phyloP scores from a whole-genome alignment of 1,284 basidiomycete genomes.

The Leccinum cinnamomeum region DNA sequence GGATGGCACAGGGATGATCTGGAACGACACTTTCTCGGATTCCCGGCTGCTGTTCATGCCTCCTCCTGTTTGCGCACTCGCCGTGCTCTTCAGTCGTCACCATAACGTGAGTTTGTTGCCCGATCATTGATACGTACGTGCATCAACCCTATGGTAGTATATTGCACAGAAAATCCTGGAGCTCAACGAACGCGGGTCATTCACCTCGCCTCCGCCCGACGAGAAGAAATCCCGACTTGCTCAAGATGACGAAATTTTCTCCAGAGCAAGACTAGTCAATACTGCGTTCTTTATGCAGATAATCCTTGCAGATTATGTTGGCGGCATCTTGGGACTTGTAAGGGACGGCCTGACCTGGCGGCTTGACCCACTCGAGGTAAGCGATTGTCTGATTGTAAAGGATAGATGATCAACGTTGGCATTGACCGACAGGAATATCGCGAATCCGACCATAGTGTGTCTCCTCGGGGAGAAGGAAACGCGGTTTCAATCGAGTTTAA shows the following conservation, averaged over 20 bases:
- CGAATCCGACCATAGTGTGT: constrained; percentile 24
- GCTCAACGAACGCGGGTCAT: constrained; percentile 64
- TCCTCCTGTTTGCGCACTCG: constrained; percentile 64
- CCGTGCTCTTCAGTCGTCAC: constrained; percentile 71
- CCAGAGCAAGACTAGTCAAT: constrained; percentile 73
- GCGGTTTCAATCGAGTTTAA: constrained; percentile 75
- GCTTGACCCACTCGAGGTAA: constrained; percentile 47
- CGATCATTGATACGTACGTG: not conserved
- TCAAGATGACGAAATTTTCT: constrained; percentile 77
- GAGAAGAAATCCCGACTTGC: constrained; percentile 34
- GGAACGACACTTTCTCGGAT: constrained; percentile 72
- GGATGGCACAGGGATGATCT: constrained; percentile 35
- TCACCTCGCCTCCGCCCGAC: constrained; percentile 23
- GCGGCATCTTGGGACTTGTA: constrained; percentile 50
- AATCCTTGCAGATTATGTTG: constrained; percentile 67
- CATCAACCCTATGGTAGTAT: constrained; percentile 45
- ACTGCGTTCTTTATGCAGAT: constrained; percentile 72
- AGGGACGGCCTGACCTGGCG: constrained; percentile 48
- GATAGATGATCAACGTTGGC: not conserved
- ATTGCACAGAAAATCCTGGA: constrained; percentile 67
- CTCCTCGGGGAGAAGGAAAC: constrained; percentile 71
- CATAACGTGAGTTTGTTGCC: constrained; percentile 56
- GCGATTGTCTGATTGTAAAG: constrained; percentile 6
- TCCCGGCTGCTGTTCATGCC: constrained; percentile 69
- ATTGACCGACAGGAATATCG: constrained; percentile 23